phyloP scores from a whole-genome alignment of 768 basidiomycete species.

The Strobilomyces dryophilus region DNA sequence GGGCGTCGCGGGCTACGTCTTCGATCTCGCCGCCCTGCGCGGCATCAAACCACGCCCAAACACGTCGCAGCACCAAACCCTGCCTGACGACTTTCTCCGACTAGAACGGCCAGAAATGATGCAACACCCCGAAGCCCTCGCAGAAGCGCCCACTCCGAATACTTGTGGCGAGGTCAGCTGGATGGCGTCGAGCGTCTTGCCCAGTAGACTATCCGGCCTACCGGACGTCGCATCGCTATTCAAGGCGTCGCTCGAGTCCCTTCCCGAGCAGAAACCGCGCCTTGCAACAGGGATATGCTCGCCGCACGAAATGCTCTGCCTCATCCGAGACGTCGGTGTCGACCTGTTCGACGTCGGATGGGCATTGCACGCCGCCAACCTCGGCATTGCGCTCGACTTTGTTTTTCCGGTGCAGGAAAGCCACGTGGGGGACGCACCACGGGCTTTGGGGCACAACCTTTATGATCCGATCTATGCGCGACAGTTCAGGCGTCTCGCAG shows the following conservation, averaged over 20 bases:
- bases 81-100: conserved; percentile 12
- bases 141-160: conserved; percentile 8
- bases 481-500: conserved; percentile 58
- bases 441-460: conserved; percentile 65
- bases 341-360: conserved; percentile 76
- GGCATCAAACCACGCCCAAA: conserved; percentile 19
- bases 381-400: conserved; percentile 79
- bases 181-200: background rate
- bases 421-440: background rate
- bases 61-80: conserved; percentile 12
- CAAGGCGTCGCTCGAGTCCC: conserved; percentile 51
- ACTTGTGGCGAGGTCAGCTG: background rate
- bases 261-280: conserved; percentile 59
- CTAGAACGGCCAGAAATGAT: conserved; percentile 8
- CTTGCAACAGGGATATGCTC: conserved; percentile 51
- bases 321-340: conserved; percentile 61
- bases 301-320: conserved; percentile 72
- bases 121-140: conserved; percentile 12
- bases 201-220: background rate
- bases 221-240: conserved; percentile 41
- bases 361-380: conserved; percentile 61
- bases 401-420: conserved; percentile 48
- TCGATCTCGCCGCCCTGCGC: conserved; percentile 58
- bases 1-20: conserved; percentile 63
- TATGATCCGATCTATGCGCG: conserved; percentile 53